Evolutionary conservation across 1,139 yeast genomes (phyloP).

Genomic region (Pichia norvegensis): DNA sequence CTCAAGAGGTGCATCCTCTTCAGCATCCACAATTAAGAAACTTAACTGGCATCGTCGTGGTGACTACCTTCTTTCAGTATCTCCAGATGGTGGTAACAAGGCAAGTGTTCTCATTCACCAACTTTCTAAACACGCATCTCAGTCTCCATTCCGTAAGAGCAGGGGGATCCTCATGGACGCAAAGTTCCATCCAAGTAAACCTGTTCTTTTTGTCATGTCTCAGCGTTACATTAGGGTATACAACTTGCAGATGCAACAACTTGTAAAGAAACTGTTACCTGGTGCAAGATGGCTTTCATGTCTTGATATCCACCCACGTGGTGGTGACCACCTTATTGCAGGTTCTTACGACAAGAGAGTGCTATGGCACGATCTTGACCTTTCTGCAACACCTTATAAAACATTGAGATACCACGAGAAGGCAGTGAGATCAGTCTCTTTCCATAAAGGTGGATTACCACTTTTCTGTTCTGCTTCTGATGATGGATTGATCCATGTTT

Average conservation of each 20-base stretch:
- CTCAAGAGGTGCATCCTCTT: conserved; percentile 48
- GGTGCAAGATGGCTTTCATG: conserved; percentile 94
- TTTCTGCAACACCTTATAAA: conserved; percentile 86
- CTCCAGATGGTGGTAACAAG: conserved; percentile 76
- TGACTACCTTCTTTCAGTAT: conserved; percentile 89
- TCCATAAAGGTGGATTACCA: conserved; percentile 82
- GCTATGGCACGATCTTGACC: conserved; percentile 94
- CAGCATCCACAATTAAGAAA: conserved; percentile 66
- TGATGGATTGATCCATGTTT: conserved; percentile 86
- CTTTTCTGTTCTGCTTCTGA: conserved; percentile 95
- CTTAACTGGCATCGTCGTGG: conserved; percentile 96
- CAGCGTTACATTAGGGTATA: conserved; percentile 88
- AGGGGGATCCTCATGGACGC: conserved; percentile 95
- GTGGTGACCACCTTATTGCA: conserved; percentile 86
- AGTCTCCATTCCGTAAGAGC: conserved; percentile 89
- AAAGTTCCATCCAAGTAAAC: conserved; percentile 93
- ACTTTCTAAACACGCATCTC: conserved; percentile 90
- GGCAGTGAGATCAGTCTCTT: conserved; percentile 83
- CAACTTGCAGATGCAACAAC: conserved; percentile 78
- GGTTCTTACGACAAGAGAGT: conserved; percentile 93
- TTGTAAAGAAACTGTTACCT: conserved; percentile 79
- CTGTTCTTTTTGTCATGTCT: conserved; percentile 88
- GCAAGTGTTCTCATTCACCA: conserved; percentile 91
- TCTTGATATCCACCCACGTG: conserved; percentile 86
- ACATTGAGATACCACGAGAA: conserved; percentile 89